Conservation (phyloP, 106 monocot genomes). For the Hemerocallis citrina region DNA sequence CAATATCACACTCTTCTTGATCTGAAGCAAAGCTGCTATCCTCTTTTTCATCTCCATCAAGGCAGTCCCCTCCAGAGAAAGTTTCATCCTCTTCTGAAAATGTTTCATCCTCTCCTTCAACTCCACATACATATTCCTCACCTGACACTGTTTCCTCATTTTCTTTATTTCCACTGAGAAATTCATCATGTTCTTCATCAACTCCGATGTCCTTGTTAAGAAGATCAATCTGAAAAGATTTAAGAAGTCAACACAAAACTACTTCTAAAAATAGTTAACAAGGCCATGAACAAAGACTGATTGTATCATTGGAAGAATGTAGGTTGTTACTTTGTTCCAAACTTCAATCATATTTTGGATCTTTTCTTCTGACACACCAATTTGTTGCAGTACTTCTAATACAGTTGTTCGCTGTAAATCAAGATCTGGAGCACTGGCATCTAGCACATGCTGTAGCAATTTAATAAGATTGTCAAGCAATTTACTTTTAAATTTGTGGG, state of each 20-base stretch:
- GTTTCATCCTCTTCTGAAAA: background rate
- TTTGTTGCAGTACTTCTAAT: constrained; percentile 71
- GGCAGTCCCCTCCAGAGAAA: background rate
- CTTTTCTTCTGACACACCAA: constrained; percentile 86
- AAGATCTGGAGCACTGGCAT: constrained; percentile 73
- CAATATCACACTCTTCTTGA: background rate
- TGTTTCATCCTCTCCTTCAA: background rate
- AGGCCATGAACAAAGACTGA: background rate
- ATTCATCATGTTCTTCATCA: constrained; percentile 10
- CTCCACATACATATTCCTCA: constrained; percentile 4
- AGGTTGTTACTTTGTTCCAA: constrained; percentile 77
- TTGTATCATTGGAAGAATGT: background rate
- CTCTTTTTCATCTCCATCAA: too few relatives aligned
- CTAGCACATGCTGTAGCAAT: constrained; percentile 78
- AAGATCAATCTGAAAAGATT: constrained; percentile 71
- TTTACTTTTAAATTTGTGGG: background rate
- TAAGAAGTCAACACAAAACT: background rate
- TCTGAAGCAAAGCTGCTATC: constrained; percentile 12
- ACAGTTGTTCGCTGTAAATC: constrained; percentile 78
- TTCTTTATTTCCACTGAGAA: constrained; percentile 1
- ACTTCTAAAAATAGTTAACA: background rate
- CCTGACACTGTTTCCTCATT: background rate
- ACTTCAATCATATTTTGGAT: constrained; percentile 94
- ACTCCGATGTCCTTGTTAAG: constrained; percentile 22
- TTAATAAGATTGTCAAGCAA: background rate